phyloP scores from a whole-genome alignment of 2,329 filamentous ascomycete species.

The Neofusicoccum parvum region DNA sequence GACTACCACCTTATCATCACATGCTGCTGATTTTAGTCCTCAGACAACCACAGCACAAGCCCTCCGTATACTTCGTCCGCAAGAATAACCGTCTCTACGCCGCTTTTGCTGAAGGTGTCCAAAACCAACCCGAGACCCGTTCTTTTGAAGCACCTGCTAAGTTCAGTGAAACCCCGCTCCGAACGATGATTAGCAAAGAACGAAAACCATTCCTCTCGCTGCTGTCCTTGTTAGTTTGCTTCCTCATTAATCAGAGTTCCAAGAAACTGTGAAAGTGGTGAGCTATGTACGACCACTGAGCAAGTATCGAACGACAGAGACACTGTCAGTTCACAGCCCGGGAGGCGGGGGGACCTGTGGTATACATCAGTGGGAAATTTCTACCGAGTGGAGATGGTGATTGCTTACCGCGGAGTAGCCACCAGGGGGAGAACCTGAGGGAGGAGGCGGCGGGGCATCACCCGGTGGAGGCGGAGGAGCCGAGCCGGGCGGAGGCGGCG shows the following conservation, averaged over 20 bases:
- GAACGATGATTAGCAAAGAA: not conserved
- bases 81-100: not conserved
- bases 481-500: slow-evolving; percentile 30
- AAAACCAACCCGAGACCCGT: not conserved
- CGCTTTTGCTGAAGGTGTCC: slow-evolving; percentile 3
- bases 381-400: not conserved
- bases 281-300: slow-evolving; percentile 8
- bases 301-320: not conserved
- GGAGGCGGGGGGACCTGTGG: slow-evolving; percentile 36
- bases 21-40: not conserved
- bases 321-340: slow-evolving; percentile 31
- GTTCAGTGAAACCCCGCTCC: not conserved
- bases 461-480: slow-evolving; percentile 30
- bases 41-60: not conserved
- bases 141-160: slow-evolving; percentile 1
- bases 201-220: not conserved
- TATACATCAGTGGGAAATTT: not conserved
- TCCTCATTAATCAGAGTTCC: not conserved
- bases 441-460: slow-evolving; percentile 36
- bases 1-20: not conserved
- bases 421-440: slow-evolving; percentile 21
- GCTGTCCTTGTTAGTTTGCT: slow-evolving; percentile 1
- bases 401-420: slow-evolving; percentile 37
- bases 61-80: not conserved
- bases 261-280: not conserved